These are phyloP conservation scores for Neurospora sp. DNA, from an alignment of 495 filamentous ascomycete genomes.

Conservation along the genomic window DNA sequence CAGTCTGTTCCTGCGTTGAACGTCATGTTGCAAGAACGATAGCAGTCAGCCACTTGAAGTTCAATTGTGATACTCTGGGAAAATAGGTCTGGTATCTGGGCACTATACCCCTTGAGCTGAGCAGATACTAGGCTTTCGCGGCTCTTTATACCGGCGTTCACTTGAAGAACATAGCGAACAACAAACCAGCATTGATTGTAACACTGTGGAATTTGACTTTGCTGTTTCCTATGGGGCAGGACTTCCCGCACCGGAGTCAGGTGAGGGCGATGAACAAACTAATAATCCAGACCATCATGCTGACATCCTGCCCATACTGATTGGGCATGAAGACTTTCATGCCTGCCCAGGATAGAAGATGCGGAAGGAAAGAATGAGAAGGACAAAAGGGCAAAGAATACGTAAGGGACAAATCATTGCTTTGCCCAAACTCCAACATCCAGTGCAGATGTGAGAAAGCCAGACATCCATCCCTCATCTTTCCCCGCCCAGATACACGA, in stretches of 20 bases:
- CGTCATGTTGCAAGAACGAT: background rate
- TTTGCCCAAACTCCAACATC: background rate
- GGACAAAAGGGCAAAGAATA: background rate
- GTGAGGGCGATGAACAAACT: background rate
- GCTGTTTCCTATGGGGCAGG: background rate
- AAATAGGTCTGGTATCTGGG: background rate
- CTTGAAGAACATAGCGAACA: background rate
- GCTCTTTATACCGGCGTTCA: background rate
- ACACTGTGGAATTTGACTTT: background rate
- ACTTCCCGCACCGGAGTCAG: background rate
- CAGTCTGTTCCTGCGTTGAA: background rate
- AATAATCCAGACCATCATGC: background rate
- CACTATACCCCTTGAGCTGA: background rate
- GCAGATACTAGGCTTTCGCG: background rate
- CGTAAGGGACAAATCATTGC: background rate
- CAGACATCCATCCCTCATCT: background rate
- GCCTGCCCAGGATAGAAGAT: background rate
- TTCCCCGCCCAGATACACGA: background rate
- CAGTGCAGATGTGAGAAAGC: background rate
- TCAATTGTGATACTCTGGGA: too few relatives aligned
- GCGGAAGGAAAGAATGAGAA: background rate
- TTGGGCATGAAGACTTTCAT: background rate
- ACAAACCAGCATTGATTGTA: background rate
- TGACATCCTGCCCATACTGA: background rate
- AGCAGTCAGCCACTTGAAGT: background rate